Evolutionary conservation across 169 alveolate species (phyloP), one percentile per base, ranked within the genome.

Genomic region (Ichthyophthirius multifiliis): DNA sequence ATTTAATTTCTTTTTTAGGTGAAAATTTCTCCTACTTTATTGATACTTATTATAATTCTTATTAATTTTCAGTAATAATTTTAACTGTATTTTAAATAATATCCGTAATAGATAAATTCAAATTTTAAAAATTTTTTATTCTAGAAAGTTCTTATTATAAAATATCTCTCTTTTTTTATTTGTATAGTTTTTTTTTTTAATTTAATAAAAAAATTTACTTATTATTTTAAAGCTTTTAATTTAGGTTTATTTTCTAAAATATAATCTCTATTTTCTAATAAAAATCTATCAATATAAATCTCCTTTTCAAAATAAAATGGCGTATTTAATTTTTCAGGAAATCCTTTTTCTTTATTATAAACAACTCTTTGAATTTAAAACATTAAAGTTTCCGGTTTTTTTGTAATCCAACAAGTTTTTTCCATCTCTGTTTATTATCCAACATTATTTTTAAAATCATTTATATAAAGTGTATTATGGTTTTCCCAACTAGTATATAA

Each of bases 321-420:
- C 1, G 43, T 20, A 30, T 67, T 67, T 9, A 37, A 3, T 39
- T 67, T 67, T 9, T 67, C 35, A 39, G 77, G 64, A 13, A 18
- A 18, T 18, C 77, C 77, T 37, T 67, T 67, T n/a, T 67, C 62
- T 67, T 67, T 37, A 41, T 35, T 41, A 39, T 67, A 67, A 0
- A 37, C 48, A 15, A 67, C 77, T 67, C 77, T 67, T 9, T 67
- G 41, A 41, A 67, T 67, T 39, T 67, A 67, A 44, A 67, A 67
- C 77, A 67, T 67, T 27, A 67, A 44, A 37, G 18, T 44, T 37
- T 67, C 55, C 13, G 77, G 77, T 18, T 32, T 20, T 67, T 34
- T 37, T 5, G 48, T 67, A 1, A 67, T 67, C 77, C 77, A 67
- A 5, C 43, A 32, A 20, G 43, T 62, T 9, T 67, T 67, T 39